These are phyloP conservation scores for Yamadazyma songkhlaensis DNA, from an alignment of 1,139 yeast genomes.

Conservation along the genomic window DNA sequence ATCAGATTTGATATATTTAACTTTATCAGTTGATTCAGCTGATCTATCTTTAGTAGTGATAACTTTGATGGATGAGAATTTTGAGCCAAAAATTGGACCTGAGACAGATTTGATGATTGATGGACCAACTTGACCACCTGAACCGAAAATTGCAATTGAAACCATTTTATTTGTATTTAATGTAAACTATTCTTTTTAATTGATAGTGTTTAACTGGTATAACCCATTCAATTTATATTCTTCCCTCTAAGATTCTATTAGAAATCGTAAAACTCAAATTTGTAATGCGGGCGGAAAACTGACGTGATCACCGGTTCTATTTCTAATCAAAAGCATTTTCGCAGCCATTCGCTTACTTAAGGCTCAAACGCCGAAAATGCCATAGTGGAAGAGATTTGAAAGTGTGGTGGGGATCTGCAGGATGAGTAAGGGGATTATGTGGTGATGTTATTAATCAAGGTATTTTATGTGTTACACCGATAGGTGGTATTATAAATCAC, in stretches of 20 bases:
- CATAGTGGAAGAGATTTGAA: no score
- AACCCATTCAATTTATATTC: background rate
- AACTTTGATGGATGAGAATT: conserved; percentile 50
- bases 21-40: conserved; percentile 29
- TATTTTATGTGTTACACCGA: no score
- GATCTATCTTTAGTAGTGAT: conserved; percentile 44
- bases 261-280: background rate
- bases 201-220: background rate
- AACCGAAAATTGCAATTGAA: conserved; percentile 52
- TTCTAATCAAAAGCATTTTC: background rate
- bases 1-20: conserved; percentile 40
- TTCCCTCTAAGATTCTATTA: background rate
- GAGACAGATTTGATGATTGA: conserved; percentile 46
- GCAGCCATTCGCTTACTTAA: background rate
- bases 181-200: background rate
- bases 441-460: no score
- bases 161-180: conserved; percentile 13
- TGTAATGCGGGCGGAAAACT: conserved; percentile 1
- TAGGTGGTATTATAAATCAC: no score
- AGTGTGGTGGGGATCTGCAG: no score
- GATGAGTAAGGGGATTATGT: no score
- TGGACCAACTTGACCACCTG: conserved; percentile 51
- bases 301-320: background rate
- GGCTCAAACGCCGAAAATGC: no score
- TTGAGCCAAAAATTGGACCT: conserved; percentile 40